Percentiles rank a stretch among this genome's conserved stretches.
Conservation (phyloP, 495 filamentous ascomycete species). For the Hyaloscypha bicolor region DNA sequence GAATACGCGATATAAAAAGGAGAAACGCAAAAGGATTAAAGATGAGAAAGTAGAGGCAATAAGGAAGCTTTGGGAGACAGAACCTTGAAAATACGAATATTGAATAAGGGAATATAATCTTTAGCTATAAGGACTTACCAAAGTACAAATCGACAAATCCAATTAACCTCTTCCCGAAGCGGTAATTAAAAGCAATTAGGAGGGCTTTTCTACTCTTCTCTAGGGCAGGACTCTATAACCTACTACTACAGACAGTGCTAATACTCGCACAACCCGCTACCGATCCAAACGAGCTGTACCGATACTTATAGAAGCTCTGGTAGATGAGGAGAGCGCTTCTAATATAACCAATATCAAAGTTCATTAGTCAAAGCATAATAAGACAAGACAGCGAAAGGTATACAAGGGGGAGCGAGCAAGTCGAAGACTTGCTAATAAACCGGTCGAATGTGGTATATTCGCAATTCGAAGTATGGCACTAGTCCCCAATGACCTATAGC, state of each 20-base stretch:
- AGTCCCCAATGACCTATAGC: too few relatives aligned
- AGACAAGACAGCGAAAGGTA: not conserved
- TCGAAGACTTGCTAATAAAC: too few relatives aligned
- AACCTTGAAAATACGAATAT: constrained; percentile 10
- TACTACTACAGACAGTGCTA: constrained; percentile 10
- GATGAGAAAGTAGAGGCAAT: constrained; percentile 14
- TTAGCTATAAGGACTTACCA: constrained; percentile 9
- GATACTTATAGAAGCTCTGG: constrained; percentile 10
- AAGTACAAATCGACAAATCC: constrained; percentile 12
- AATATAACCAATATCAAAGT: not conserved
- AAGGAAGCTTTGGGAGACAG: constrained; percentile 8
- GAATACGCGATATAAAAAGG: constrained; percentile 5
- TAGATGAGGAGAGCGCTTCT: constrained; percentile 12
- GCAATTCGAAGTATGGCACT: too few relatives aligned
- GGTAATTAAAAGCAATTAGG: constrained; percentile 7
- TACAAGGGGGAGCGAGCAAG: not conserved
- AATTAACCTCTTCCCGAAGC: constrained; percentile 6
- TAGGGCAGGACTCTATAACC: constrained; percentile 5
- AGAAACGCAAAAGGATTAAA: constrained; percentile 13
- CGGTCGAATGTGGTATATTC: too few relatives aligned
- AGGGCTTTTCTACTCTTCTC: constrained; percentile 8
- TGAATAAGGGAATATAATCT: constrained; percentile 16
- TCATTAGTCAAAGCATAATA: not conserved
- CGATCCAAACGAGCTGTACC: constrained; percentile 6
- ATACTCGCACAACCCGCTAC: constrained; percentile 8